Evolutionary conservation across 108 stramenopile genomes (phyloP).

Genomic region (Stephanodiscus triporus): DNA sequence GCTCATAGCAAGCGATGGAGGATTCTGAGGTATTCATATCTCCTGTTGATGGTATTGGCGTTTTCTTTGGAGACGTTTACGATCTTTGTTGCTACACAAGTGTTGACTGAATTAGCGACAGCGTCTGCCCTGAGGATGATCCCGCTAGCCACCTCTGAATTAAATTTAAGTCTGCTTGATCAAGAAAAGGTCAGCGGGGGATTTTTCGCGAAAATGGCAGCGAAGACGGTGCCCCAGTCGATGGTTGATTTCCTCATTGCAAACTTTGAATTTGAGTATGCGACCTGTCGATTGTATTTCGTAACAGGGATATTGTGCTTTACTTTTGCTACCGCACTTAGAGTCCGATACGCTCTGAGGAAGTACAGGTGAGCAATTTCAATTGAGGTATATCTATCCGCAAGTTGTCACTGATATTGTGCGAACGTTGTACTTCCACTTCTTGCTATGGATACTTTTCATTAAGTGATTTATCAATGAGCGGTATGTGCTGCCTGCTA

Average conservation of each 20-base stretch:
- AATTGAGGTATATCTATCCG: neutral
- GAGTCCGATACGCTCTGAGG: conserved; percentile 45
- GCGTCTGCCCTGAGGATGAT: conserved; percentile 18
- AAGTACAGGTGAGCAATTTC: conserved; percentile 35
- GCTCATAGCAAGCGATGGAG: conserved; percentile 44
- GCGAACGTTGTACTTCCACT: neutral
- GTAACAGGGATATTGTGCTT: conserved; percentile 46
- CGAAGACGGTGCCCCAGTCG: conserved; percentile 22
- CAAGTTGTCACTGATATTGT: neutral
- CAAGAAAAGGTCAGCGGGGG: conserved; percentile 26
- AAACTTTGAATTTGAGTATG: conserved; percentile 50
- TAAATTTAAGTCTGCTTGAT: conserved; percentile 13
- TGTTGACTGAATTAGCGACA: conserved; percentile 43
- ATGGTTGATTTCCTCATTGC: conserved; percentile 47
- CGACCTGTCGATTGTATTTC: conserved; percentile 41
- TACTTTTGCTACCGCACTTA: conserved; percentile 40
- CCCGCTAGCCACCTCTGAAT: conserved; percentile 8
- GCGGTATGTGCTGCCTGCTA: conserved; percentile 48
- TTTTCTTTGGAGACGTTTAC: conserved; percentile 47
- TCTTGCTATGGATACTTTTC: neutral
- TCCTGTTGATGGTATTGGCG: conserved; percentile 43
- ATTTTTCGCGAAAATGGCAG: conserved; percentile 26
- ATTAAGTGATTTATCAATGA: conserved; percentile 36
- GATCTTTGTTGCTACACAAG: conserved; percentile 47
- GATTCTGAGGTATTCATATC: conserved; percentile 36